Evolutionary conservation across 2,329 filamentous ascomycete genomes (phyloP), one percentile per base, ranked within the genome.

Genomic region (Cyanodermella asteris): DNA sequence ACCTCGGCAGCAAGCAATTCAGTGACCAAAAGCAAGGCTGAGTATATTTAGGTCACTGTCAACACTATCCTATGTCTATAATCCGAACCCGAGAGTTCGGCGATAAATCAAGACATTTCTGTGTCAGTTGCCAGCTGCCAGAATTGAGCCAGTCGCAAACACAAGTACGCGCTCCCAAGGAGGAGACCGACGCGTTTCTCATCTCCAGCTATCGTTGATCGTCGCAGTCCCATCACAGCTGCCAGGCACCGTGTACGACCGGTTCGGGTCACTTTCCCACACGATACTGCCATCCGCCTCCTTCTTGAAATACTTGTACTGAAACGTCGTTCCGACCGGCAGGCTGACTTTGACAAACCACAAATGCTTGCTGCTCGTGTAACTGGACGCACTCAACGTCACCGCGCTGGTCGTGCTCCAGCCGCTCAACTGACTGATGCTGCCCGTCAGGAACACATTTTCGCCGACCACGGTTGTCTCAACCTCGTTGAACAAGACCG

Each of bases 291-390:
- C 63, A 35, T 61, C 56, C 1, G 45, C 38, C 29, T 54, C 53
- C 20, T 71, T 56, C 24, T 63, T 60, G 36, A 78, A 60, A 40
- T 65, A 80, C 50, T 78, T 77, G 44, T 76, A 78, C 48, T 66
- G 38, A 21, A 78, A 50, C 3, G 44, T 47, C 23, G 53, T 51
- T 3, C 70, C 71, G 0, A 64, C 53, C 0, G 53, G 45, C 10
- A 80, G 44, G 2, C 47, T 50, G 15, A 77, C 40, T 0, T 59
- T 60, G 0, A 45, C 55, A 22, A 49, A 55, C 74, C 73, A 80
- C 5, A 73, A 34, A 1, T 62, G 66, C 36, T 72, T 64, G 17
- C 42, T 46, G 3, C 49, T 36, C 0, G 64, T 70, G 40, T 78
- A 80, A 11, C 52, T 38, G 10, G 47, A 50, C 3, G 72, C 64